Evolutionary conservation across 768 basidiomycete species (phyloP), one percentile per base, ranked within the genome.

Genomic region (Podaxis sp.): DNA sequence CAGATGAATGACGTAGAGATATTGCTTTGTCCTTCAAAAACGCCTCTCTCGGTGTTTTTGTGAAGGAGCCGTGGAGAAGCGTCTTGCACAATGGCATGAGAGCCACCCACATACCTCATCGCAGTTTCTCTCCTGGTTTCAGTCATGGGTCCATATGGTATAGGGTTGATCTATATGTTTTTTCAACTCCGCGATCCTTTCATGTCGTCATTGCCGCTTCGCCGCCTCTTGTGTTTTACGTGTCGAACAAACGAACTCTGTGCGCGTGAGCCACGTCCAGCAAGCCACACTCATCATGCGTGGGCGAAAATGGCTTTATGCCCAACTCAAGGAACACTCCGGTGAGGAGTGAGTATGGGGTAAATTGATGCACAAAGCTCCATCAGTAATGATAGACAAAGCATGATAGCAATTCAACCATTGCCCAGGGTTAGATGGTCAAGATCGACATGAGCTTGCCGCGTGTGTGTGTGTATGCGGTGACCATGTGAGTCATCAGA

Each of bases 261-360:
- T 21, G 46, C 13, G 47, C 18, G 36, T 36, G 46, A 47, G 27
- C 11, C 28, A 27, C 28, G 35, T 38, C 40, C 14, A 37, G 38
- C 18, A 55, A 11, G 23, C 54, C 54, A 42, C 57, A 50, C 46
- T 36, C 46, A 50, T 38, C 21, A 58, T 47, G 25, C 57, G 38
- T 58, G 57, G 57, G 47, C 57, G 16, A 23, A 58, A 21, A 38
- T 46, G 21, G 57, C 28, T 50, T 38, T 38, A 48, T 9, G 18
- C 18, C 56, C n/a, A 32, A 32, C 35, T 37, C 38, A n/a, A 58
- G 46, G 57, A 58, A 58, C 21, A 21, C 46, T 58, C 57, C 57
- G 21, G 47, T 37, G 57, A 23, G 35, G 57, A 55, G 32, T 23
- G 18, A 57, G 50, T 57, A 48, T 36, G 57, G 57, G 57, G 57